phyloP scores from a whole-genome alignment of 225 moss, liverwort and hornwort genomes.

The Asterella californica region DNA sequence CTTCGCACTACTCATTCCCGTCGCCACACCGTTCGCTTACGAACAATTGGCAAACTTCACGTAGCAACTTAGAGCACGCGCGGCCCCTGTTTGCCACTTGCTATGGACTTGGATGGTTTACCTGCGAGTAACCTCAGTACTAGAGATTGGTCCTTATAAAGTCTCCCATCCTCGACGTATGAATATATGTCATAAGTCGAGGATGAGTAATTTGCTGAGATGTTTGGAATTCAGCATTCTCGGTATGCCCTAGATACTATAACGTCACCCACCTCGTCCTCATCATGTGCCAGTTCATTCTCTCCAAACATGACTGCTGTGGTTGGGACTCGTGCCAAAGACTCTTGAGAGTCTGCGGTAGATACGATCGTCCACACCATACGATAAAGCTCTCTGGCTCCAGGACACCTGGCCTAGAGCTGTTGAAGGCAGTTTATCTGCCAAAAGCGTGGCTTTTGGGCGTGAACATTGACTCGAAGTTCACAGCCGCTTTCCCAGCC shows the following conservation, averaged over 20 bases:
- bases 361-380: neutral
- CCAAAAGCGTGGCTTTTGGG: neutral
- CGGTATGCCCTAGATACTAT: neutral
- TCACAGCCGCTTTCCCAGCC: neutral
- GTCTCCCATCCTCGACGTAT: no score
- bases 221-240: neutral
- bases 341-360: neutral
- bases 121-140: no score
- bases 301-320: neutral
- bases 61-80: no score
- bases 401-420: neutral
- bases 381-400: neutral
- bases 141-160: neutral
- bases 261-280: neutral
- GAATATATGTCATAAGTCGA: no score
- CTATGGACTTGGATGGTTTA: no score
- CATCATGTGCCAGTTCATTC: neutral
- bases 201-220: neutral
- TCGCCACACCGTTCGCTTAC: no score
- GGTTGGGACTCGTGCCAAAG: neutral
- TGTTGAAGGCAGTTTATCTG: neutral
- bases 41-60: neutral
- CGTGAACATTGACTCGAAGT: no score
- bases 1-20: no score
- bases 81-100: no score